Evolutionary conservation across 2,329 filamentous ascomycete species (phyloP).

Genomic region (Laburnicola sp.): DNA sequence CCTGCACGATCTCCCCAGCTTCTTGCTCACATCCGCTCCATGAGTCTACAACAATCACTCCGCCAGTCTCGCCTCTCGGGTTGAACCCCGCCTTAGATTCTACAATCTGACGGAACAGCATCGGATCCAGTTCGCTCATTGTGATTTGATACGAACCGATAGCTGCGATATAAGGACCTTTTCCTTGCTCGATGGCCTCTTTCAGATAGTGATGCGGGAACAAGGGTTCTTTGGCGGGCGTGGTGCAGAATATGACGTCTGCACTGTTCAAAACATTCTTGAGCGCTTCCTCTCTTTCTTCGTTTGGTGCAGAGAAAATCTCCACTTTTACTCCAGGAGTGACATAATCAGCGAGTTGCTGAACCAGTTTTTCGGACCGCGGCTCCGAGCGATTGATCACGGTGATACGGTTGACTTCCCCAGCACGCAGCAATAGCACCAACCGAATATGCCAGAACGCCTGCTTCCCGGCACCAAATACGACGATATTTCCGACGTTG

Average conservation of each 20-base stretch:
- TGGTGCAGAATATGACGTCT: conserved; percentile 56
- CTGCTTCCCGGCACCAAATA: conserved; percentile 56
- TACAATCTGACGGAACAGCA: conserved; percentile 39
- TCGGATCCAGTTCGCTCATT: conserved; percentile 56
- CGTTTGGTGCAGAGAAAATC: not conserved
- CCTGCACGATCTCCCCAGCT: conserved; percentile 53
- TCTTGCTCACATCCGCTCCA: conserved; percentile 51
- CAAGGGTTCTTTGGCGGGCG: conserved; percentile 50
- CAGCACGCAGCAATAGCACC: conserved; percentile 43
- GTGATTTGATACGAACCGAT: conserved; percentile 39
- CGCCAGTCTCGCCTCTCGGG: conserved; percentile 14
- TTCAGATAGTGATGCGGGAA: conserved; percentile 39
- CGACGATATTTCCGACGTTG: conserved; percentile 42
- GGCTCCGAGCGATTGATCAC: conserved; percentile 28
- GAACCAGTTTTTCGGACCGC: conserved; percentile 16
- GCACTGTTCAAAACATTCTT: conserved; percentile 35
- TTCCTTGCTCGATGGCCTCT: conserved; percentile 2
- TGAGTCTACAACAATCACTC: conserved; percentile 25
- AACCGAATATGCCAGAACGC: conserved; percentile 56
- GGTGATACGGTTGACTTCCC: conserved; percentile 36
- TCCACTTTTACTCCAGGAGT: not conserved
- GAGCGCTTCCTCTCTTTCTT: conserved; percentile 13
- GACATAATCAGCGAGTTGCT: not conserved
- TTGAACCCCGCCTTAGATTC: conserved; percentile 2
- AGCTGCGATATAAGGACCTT: conserved; percentile 28